Evolutionary conservation across 1,284 basidiomycete species (phyloP), one percentile per base, ranked within the genome.

Genomic region (Malassezia obtusa): DNA sequence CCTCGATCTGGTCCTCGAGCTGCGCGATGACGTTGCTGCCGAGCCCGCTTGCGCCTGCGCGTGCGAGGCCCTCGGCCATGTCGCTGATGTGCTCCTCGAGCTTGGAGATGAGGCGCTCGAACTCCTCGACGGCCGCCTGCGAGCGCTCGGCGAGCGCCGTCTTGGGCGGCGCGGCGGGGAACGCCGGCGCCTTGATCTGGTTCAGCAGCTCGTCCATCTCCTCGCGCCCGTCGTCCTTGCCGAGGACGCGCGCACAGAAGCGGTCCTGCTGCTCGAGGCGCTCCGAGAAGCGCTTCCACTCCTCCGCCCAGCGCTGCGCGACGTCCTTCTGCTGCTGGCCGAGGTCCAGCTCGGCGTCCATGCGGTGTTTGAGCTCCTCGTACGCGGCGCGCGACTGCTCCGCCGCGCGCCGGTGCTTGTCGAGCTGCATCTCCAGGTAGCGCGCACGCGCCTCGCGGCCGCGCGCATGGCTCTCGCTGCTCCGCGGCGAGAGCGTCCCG

Each of bases 201-300:
- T 62, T 61, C 38, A 73, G 59, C 28, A 73, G 51, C 40, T 68
- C 65, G 57, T 73, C 71, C 67, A 73, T 71, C 53, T 71, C 69
- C 38, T 73, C 70, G 14, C 70, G 65, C 10, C 70, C 70, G 31
- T 73, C 70, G 31, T 52, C 57, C 52, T 73, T 73, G 53, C 70
- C 70, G 17, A 73, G 55, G 56, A 73, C 59, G 25, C 60, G 58
- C 36, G 64, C 65, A 37, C 68, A 71, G 32, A 67, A 60, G 50
- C 64, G 57, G 50, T 73, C 67, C 38, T 67, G 62, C 37, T 63
- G 64, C 37, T 68, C 60, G 31, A 73, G 60, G n/a, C 63, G 60
- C 51, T 46, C 49, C 17, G 47, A 40, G 14, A 56, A 11, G 21
- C 17, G 25, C 7, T 21, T 35, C 45, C 48, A 56, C 28, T 40